Conservation (phyloP, 805 yeast genomes). For the Lipomyces yamadae region DNA sequence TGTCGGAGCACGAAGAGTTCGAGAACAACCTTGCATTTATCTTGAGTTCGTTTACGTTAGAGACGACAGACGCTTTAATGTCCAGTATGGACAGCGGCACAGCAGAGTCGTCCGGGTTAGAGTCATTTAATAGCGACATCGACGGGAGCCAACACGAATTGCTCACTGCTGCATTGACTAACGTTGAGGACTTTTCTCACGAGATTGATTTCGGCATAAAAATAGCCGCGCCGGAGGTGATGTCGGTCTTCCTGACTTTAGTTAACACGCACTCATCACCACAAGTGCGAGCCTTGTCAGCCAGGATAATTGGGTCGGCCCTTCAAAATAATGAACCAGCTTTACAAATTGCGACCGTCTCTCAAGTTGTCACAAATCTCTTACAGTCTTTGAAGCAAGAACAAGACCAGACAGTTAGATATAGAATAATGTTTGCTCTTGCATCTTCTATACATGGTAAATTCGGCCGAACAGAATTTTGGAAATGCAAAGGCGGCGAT, state of each 20-base stretch:
- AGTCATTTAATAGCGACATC: slow-evolving; percentile 6
- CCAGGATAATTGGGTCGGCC: slow-evolving; percentile 67
- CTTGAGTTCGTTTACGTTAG: slow-evolving; percentile 1
- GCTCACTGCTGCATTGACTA: slow-evolving; percentile 24
- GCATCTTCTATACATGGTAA: slow-evolving; percentile 38
- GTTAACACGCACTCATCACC: slow-evolving; percentile 31
- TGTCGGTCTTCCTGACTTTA: slow-evolving; percentile 33
- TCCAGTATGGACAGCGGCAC: not conserved
- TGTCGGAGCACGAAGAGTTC: slow-evolving; percentile 32
- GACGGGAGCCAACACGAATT: slow-evolving; percentile 9
- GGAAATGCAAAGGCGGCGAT: slow-evolving; percentile 29
- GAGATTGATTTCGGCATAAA: slow-evolving; percentile 63
- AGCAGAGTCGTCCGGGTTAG: slow-evolving; percentile 1
- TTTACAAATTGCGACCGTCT: slow-evolving; percentile 40
- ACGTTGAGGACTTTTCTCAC: slow-evolving; percentile 60
- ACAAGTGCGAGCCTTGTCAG: slow-evolving; percentile 54
- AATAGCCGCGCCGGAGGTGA: slow-evolving; percentile 46
- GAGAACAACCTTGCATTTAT: slow-evolving; percentile 20
- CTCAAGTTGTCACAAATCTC: slow-evolving; percentile 26
- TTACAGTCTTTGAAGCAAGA: slow-evolving; percentile 31
- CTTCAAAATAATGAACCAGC: slow-evolving; percentile 78
- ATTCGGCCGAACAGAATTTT: slow-evolving; percentile 34
- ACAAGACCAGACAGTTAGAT: slow-evolving; percentile 24
- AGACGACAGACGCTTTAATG: not conserved
- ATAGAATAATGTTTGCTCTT: slow-evolving; percentile 40